phyloP scores from a whole-genome alignment of 2,329 filamentous ascomycete species.

The Alternaria incomplexa region DNA sequence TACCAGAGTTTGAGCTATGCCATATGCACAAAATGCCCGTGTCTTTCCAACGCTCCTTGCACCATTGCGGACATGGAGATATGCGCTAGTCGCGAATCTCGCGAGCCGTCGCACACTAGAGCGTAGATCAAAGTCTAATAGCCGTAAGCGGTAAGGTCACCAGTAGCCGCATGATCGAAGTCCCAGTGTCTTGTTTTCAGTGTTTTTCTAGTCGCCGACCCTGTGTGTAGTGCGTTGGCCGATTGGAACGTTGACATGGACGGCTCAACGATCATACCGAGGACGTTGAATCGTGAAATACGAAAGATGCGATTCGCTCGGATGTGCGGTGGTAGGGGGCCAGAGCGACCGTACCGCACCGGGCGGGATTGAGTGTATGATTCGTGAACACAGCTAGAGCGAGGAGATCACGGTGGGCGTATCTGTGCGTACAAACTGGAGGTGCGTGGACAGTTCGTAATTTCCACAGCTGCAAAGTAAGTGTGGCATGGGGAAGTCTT shows the following conservation, averaged over 20 bases:
- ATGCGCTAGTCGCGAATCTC: conserved; percentile 11
- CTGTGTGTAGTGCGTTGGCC: background rate
- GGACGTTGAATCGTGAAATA: background rate
- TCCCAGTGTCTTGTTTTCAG: background rate
- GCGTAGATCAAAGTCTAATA: conserved; percentile 15
- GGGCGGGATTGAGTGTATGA: background rate
- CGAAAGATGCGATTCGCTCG: background rate
- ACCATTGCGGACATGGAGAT: conserved; percentile 6
- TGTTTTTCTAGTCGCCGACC: conserved; percentile 14
- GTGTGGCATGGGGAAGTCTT: background rate
- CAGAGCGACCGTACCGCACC: conserved; percentile 6
- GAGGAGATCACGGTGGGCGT: background rate
- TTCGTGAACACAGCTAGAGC: conserved; percentile 1
- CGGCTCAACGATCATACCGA: background rate
- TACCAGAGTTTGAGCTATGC: background rate
- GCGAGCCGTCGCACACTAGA: conserved; percentile 6
- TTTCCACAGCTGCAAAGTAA: background rate
- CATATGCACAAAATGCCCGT: background rate
- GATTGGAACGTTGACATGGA: conserved; percentile 5
- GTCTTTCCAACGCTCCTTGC: conserved; percentile 3
- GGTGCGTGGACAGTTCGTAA: conserved; percentile 4
- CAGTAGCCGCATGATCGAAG: conserved; percentile 11
- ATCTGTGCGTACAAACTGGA: conserved; percentile 2
- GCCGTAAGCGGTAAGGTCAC: conserved; percentile 6
- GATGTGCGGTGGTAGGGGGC: background rate